Evolutionary conservation across 1,139 yeast species (phyloP), one percentile per base, ranked within the genome.

Genomic region (Hansenula sp.): DNA sequence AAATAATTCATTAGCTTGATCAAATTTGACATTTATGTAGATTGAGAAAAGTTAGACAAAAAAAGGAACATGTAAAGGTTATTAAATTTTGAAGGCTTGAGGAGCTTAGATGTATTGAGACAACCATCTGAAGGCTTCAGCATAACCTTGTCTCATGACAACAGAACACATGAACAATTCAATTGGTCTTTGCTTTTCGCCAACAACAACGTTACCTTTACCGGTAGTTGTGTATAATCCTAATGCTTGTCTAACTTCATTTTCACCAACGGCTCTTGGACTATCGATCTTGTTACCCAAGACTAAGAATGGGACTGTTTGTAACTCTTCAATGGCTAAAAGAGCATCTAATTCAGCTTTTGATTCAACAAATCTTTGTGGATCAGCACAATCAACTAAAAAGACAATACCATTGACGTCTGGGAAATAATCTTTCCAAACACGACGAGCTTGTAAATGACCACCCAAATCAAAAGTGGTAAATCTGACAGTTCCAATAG

Each of bases 381-480:
- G 84, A 64, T 93, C 99, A 48, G 98, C 98, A 46, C 96, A 95
- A 65, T 93, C 99, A 36, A 93, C 98, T 51, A 94, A 76, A 69
- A 88, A 94, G 27, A 93, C 98, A 58, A 93, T 93, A 43, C 98
- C 99, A 67, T 90, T 87, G 45, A 93, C 99, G 70, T 93, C 99
- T 45, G 99, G 99, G 83, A 94, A 93, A 68, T 93, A 93, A 67
- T 93, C 98, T 67, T 90, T 91, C 99, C 99, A 93, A 63, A 93
- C 81, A 71, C 99, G 89, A 73, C 99, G 91, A 40, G 99, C 99
- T 71, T 91, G 97, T 66, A 80, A 84, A 74, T 93, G 99, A 36
- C 99, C 99, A 67, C 99, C 99, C 60, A 93, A 77, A 68, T 93
- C 99, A 60, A 93, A 93, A 35, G 99, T 94, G 49, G 99, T 93